Conservation (phyloP, 768 basidiomycete species). For the Lactarius akahatsu region DNA sequence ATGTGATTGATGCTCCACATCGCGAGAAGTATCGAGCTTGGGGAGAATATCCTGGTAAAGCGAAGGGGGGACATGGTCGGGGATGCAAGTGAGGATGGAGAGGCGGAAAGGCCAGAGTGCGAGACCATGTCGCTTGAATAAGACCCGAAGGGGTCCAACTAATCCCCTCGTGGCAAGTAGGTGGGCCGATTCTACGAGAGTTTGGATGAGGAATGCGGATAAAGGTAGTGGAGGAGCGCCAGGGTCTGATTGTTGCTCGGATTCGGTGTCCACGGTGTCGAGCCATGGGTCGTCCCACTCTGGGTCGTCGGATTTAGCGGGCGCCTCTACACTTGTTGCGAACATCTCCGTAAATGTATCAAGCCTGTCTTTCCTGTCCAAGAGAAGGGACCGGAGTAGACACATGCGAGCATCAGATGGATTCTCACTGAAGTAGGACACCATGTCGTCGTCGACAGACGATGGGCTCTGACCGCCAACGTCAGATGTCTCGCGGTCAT, state of each 20-base stretch:
- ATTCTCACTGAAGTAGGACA: constrained; percentile 54
- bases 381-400: constrained; percentile 62
- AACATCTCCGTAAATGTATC: constrained; percentile 70
- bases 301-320: constrained; percentile 38
- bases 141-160: constrained; percentile 54
- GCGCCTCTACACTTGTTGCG: constrained; percentile 33
- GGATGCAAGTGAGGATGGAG: constrained; percentile 67
- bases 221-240: constrained; percentile 51
- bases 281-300: constrained; percentile 82
- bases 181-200: constrained; percentile 59
- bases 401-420: constrained; percentile 65
- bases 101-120: constrained; percentile 70
- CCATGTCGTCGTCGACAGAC: constrained; percentile 38
- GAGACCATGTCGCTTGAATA: constrained; percentile 57
- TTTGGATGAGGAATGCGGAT: constrained; percentile 58
- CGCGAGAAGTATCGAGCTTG: constrained; percentile 48
- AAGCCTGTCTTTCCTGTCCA: constrained; percentile 64
- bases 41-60: constrained; percentile 65
- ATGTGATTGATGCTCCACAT: constrained; percentile 42
- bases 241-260: constrained; percentile 24
- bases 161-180: constrained; percentile 62
- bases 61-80: constrained; percentile 67
- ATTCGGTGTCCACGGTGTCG: constrained; percentile 43
- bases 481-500: constrained; percentile 28
- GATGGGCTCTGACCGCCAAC: constrained; percentile 23